These are phyloP conservation scores for Stipa capillata DNA, from an alignment of 176 grass and related monocot species.

Conservation along the genomic window DNA sequence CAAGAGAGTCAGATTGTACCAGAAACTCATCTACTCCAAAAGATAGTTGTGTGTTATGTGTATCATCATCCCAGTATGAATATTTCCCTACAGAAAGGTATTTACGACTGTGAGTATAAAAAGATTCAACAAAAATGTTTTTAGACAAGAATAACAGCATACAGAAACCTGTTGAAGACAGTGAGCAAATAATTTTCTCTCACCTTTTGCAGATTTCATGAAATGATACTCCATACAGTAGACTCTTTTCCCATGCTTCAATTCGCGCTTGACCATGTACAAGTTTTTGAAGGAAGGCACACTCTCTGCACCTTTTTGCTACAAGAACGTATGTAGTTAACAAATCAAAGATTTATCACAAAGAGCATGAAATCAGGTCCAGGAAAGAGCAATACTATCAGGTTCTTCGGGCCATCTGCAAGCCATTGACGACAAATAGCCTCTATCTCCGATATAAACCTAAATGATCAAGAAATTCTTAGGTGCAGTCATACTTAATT, in stretches of 20 bases:
- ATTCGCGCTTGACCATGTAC: constrained; percentile 62
- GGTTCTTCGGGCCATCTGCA: constrained; percentile 71
- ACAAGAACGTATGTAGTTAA: constrained; percentile 32
- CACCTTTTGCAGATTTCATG: constrained; percentile 63
- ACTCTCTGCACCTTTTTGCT: constrained; percentile 85
- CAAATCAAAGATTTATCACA: not conserved
- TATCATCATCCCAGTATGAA: constrained; percentile 79
- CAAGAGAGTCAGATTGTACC: constrained; percentile 31
- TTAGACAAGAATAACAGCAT: constrained; percentile 7
- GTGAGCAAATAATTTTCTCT: not conserved
- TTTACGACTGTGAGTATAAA: not conserved
- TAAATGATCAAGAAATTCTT: constrained; percentile 27
- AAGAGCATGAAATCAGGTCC: not conserved
- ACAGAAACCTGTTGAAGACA: not conserved
- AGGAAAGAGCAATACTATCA: constrained; percentile 56
- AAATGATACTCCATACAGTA: constrained; percentile 91
- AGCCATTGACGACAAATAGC: constrained; percentile 92
- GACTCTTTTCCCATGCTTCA: constrained; percentile 81
- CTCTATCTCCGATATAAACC: constrained; percentile 98
- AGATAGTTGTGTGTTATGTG: constrained; percentile 73
- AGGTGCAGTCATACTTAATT: not conserved
- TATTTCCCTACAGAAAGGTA: constrained; percentile 47
- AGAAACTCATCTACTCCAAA: constrained; percentile 89
- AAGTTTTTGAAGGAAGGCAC: constrained; percentile 57
- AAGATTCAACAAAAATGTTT: not conserved